These are phyloP conservation scores for Syzygium aromaticum DNA, from an alignment of 345 rosid species.

Conservation along the genomic window DNA sequence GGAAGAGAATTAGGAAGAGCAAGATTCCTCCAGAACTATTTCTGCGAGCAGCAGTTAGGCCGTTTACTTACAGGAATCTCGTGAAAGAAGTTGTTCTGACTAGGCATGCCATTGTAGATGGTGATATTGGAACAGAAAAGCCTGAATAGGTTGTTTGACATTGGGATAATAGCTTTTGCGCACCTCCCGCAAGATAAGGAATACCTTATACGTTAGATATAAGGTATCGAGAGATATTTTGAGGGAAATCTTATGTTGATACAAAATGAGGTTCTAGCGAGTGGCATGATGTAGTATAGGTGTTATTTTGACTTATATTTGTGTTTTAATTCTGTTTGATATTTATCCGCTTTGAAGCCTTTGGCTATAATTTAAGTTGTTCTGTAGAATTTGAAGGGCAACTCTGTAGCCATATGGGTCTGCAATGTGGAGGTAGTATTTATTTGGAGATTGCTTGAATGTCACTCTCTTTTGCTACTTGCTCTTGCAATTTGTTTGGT, in stretches of 20 bases:
- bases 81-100: constrained; percentile 93
- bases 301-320: neutral
- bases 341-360: neutral
- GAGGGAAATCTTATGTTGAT: neutral
- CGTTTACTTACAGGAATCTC: constrained; percentile 83
- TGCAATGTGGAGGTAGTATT: neutral
- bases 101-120: constrained; percentile 90
- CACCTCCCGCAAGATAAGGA: neutral
- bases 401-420: neutral
- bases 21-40: constrained; percentile 79
- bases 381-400: neutral
- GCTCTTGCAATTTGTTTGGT: neutral
- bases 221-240: neutral
- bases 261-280: neutral
- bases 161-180: neutral
- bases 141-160: neutral
- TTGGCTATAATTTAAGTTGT: neutral
- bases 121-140: constrained; percentile 52
- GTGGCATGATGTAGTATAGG: neutral
- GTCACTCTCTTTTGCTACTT: neutral
- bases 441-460: neutral
- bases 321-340: neutral
- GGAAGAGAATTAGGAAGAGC: constrained; percentile 67
- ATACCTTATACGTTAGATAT: neutral
- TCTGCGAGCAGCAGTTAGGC: constrained; percentile 74